Base-by-base conservation (phyloP, 805 yeast species). In the Lipomyces spencermartinsiae region DNA sequence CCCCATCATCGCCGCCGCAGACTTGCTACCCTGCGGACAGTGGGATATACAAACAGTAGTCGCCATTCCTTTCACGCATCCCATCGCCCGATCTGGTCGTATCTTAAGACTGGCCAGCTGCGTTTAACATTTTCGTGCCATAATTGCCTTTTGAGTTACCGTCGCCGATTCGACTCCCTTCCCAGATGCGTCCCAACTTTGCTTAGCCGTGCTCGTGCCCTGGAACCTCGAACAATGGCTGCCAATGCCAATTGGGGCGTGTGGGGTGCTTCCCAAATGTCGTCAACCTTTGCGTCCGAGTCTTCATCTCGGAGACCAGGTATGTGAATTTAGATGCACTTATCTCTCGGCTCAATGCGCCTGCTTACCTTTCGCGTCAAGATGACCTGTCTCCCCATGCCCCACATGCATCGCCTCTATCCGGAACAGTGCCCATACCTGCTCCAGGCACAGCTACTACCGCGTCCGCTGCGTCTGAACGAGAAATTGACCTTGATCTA, bases 221-320 rank as follows among this genome's bases (percentile, higher is more conserved):
- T 43, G n/a, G 49, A 43, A 37, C 43, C 49, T 43, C 22, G 49
- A 43, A 43, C 64, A 16, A 68, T 68, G 71, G 67, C 71, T 59
- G 66, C 71, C 10, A 68, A 68, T 62, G 68, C 71, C 29, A 65
- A 65, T 64, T 68, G 71, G 71, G 71, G 69, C 62, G 63, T 68
- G 37, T 68, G 71, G 71, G 71, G 71, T 61, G 67, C 68, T 60
- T 63, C 70, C 53, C 68, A 63, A 55, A 63, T 63, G 58, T 25
- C 67, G 43, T 49, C 70, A 35, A 37, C 70, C 22, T 37, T 34
- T 34, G 46, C 57, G 29, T 31, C 60, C 2, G 58, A 54, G 49
- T 43, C 49, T 43, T 43, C 49, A 43, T 43, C 49, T 43, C 49
- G 39, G 25, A 57, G 62, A 12, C 58, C 70, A 19, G 64, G 66